Conservation (phyloP, 2,329 filamentous ascomycete species). For the Cladophialophora immunda region DNA sequence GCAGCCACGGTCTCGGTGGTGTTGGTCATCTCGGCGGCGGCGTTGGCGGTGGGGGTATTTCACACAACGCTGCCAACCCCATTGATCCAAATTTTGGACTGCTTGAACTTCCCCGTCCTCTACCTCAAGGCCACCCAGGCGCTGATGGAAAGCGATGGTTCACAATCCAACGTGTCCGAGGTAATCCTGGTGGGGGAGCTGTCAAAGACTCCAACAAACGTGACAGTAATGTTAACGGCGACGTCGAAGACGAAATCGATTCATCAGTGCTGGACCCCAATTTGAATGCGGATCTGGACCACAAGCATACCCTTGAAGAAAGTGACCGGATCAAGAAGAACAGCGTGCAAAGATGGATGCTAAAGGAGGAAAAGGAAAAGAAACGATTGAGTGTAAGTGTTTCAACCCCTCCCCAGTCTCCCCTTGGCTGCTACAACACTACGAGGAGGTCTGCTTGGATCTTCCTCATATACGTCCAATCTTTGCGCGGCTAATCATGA, state of each 20-base stretch:
- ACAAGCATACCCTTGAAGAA: conserved; percentile 75
- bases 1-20: conserved; percentile 13
- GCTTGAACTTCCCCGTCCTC: conserved; percentile 50
- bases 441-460: neutral
- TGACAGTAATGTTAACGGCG: conserved; percentile 22
- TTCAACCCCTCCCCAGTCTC: neutral
- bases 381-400: conserved; percentile 58
- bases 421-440: too few relatives aligned
- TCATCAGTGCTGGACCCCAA: conserved; percentile 55
- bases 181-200: conserved; percentile 63
- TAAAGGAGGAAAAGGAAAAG: conserved; percentile 71
- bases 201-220: conserved; percentile 35
- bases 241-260: conserved; percentile 63
- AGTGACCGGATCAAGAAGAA: conserved; percentile 85
- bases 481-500: neutral
- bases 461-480: neutral
- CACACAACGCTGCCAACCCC: conserved; percentile 21
- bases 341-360: conserved; percentile 72
- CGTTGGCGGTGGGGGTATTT: conserved; percentile 31
- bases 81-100: conserved; percentile 51
- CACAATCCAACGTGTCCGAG: conserved; percentile 80
- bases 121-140: conserved; percentile 58
- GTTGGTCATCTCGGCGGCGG: conserved; percentile 14
- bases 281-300: conserved; percentile 63
- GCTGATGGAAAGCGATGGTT: conserved; percentile 67